Conservation (phyloP, 805 yeast species). For the Sugiyamaella mastotermitis region DNA sequence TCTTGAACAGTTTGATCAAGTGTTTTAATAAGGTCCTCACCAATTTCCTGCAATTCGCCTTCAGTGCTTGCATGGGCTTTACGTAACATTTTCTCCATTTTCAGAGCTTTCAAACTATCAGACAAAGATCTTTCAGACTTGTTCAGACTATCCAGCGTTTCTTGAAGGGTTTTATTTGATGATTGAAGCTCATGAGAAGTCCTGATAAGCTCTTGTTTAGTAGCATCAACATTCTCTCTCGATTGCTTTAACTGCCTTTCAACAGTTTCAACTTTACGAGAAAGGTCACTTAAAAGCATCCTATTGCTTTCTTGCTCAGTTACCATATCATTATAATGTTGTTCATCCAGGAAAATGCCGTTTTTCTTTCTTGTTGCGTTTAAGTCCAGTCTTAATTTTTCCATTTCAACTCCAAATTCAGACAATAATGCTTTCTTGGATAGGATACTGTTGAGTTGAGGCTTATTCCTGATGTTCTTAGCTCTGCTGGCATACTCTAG, state of each 20-base stretch:
- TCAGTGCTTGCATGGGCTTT: conserved; percentile 27
- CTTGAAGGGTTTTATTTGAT: conserved; percentile 7
- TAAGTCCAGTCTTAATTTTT: conserved; percentile 53
- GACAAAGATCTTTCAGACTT: conserved; percentile 4
- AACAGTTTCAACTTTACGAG: conserved; percentile 40
- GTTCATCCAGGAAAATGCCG: conserved; percentile 58
- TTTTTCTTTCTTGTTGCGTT: conserved; percentile 57
- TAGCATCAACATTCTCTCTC: conserved; percentile 26
- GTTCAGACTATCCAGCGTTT: conserved; percentile 6
- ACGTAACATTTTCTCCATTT: conserved; percentile 20
- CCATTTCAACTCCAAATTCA: conserved; percentile 50
- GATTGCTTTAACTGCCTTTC: conserved; percentile 42
- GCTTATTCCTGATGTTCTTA: conserved; percentile 67
- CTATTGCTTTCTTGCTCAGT: conserved; percentile 46
- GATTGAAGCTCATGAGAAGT: conserved; percentile 12
- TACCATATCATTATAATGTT: conserved; percentile 38
- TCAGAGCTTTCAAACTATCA: conserved; percentile 11
- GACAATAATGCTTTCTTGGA: conserved; percentile 50
- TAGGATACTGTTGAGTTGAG: conserved; percentile 41
- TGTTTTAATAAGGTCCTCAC: conserved; percentile 19
- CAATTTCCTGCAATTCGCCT: conserved; percentile 23
- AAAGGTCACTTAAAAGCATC: conserved; percentile 45
- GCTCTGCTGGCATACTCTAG: conserved; percentile 86
- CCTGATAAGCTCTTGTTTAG: conserved; percentile 6
- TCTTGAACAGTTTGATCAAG: conserved; percentile 21